These are phyloP conservation scores for Rhamnella rubrinervis DNA, from an alignment of 331 rosid genomes.

Conservation along the genomic window DNA sequence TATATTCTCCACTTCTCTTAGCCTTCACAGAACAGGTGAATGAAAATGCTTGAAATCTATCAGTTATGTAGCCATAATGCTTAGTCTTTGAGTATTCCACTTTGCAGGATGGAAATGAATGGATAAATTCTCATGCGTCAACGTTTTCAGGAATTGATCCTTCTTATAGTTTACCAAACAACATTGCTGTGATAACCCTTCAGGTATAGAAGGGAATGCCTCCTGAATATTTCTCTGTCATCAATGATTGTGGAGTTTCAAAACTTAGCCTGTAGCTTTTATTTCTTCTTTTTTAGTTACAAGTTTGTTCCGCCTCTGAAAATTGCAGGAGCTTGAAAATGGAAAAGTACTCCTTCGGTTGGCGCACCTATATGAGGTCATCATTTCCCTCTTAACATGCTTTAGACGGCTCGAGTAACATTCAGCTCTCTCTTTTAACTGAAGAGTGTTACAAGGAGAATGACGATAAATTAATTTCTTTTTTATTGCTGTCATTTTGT, in stretches of 20 bases:
- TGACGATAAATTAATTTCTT: no score
- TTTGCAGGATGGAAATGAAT: conserved; percentile 39
- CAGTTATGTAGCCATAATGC: not conserved
- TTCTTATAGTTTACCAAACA: conserved; percentile 33
- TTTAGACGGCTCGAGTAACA: not conserved
- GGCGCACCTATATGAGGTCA: conserved; percentile 83
- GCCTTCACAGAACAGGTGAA: conserved; percentile 78
- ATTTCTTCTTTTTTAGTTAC: not conserved
- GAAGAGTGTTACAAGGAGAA: no score
- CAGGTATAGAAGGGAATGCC: conserved; percentile 25
- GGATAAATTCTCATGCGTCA: conserved; percentile 26
- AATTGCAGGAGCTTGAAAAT: conserved; percentile 63
- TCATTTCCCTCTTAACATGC: conserved; percentile 19
- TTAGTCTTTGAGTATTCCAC: not conserved
- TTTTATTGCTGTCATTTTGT: no score
- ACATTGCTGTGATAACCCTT: conserved; percentile 33
- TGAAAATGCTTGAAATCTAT: conserved; percentile 13
- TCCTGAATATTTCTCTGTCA: not conserved
- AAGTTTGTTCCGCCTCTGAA: conserved; percentile 17
- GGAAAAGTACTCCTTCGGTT: conserved; percentile 74
- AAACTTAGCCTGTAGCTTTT: not conserved
- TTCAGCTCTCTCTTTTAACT: no score
- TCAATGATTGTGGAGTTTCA: not conserved
- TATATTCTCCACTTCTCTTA: conserved; percentile 67
- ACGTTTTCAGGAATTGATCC: conserved; percentile 37